Evolutionary conservation across 1,139 yeast genomes (phyloP).

Genomic region (Saccharomyces pastorianus): DNA sequence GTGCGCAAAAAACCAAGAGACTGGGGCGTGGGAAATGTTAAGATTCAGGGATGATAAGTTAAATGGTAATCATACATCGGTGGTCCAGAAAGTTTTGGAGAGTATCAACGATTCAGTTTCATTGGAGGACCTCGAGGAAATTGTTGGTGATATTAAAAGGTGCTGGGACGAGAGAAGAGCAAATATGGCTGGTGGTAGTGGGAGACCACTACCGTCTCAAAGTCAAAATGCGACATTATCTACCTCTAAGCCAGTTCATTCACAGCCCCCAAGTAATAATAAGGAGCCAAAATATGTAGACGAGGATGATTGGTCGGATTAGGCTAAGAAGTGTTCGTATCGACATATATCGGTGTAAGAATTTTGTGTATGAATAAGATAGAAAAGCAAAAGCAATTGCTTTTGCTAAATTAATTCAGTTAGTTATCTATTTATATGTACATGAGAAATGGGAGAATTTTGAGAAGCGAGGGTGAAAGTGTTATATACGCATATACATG

Average conservation of each 20-base stretch:
- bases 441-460: slow-evolving; percentile 1
- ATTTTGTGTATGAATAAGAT: neutral
- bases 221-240: slow-evolving; percentile 4
- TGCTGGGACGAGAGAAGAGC: slow-evolving; percentile 43
- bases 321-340: slow-evolving; percentile 1
- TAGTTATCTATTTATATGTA: neutral
- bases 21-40: slow-evolving; percentile 70
- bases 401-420: neutral
- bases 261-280: slow-evolving; percentile 5
- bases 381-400: neutral
- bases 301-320: slow-evolving; percentile 32
- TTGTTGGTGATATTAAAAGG: slow-evolving; percentile 38
- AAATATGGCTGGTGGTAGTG: neutral
- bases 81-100: slow-evolving; percentile 71
- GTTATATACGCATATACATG: neutral
- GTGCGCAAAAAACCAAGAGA: slow-evolving; percentile 46
- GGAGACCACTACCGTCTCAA: neutral
- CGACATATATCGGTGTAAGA: neutral
- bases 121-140: slow-evolving; percentile 59
- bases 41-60: slow-evolving; percentile 89
- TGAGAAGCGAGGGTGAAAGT: neutral
- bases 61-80: slow-evolving; percentile 75
- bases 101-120: slow-evolving; percentile 83
- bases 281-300: slow-evolving; percentile 28
- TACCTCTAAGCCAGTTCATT: slow-evolving; percentile 2